A percentile compares a stretch with the other conserved stretches of the same genome.
phyloP scores from a whole-genome alignment of 805 yeast genomes.

The Wickerhamiella vanderwaltii region DNA sequence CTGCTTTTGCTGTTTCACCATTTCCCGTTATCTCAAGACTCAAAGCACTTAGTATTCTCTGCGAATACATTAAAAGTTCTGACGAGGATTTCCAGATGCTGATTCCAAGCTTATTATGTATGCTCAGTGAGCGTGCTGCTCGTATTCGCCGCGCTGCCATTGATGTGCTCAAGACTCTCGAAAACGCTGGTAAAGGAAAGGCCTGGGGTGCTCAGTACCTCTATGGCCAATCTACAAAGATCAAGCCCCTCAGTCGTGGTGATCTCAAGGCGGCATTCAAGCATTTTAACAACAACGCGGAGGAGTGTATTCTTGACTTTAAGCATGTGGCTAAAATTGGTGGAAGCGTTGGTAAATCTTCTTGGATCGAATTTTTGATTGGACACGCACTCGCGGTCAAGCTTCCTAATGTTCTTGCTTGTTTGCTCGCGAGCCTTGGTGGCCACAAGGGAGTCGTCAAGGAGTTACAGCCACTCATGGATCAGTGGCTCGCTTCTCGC shows the following conservation, averaged over 20 bases:
- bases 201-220: constrained; percentile 31
- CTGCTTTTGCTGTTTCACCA: constrained; percentile 27
- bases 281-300: constrained; percentile 28
- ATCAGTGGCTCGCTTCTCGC: constrained; percentile 38
- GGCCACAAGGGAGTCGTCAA: constrained; percentile 31
- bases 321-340: constrained; percentile 30
- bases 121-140: constrained; percentile 26
- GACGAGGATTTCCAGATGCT: constrained; percentile 28
- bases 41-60: constrained; percentile 24
- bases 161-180: constrained; percentile 14
- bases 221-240: constrained; percentile 35
- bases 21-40: constrained; percentile 29
- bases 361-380: constrained; percentile 23
- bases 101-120: constrained; percentile 25
- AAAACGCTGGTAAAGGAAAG: constrained; percentile 15
- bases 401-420: constrained; percentile 44
- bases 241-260: constrained; percentile 35
- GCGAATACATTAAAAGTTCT: constrained; percentile 12
- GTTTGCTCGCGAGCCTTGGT: constrained; percentile 37
- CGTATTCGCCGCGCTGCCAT: constrained; percentile 26
- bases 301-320: constrained; percentile 40
- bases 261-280: constrained; percentile 43
- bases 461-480: constrained; percentile 34
- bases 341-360: constrained; percentile 23
- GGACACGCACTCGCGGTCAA: constrained; percentile 28